Base-by-base conservation (phyloP, 2,329 filamentous ascomycete genomes). In the Aspergillus puulaauensis region DNA sequence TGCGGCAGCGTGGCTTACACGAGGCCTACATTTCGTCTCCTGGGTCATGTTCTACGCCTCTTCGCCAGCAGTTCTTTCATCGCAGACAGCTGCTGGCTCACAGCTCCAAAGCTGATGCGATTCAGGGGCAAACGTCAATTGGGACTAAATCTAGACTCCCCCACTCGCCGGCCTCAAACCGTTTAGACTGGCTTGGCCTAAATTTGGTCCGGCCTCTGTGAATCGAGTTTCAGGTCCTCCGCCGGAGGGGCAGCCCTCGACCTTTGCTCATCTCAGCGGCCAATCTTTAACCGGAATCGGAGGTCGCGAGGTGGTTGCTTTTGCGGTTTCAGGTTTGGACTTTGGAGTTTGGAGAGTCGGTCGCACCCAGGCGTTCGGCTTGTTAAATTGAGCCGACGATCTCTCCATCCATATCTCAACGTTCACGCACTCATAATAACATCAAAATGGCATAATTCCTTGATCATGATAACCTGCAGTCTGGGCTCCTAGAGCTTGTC, bases 41-140 rank as follows among this genome's bases (percentile, higher is more conserved):
- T n/a, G 6, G 35, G 27, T 48, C 37, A 3, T 31, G 3, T 33
- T 23, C 46, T 48, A 21, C 46, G 27, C 5, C 46, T 37, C 33
- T 49, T 23, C 31, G 31, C n/a, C 27, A 4, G 4, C 15, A 31
- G 12, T 11, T n/a, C 19, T 46, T 31, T 15, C 23, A 12, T 27
- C 14, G 24, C 44, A 27, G 27, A 48, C n/a, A 48, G 45, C 45
- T 48, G 27, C n/a, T 8, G 27, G 17, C 44, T 27, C 14, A 3
- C 12, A 44, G 48, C 45, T 58, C 24, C 44, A 27, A 31, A 44
- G 44, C 45, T 58, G 51, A 54, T 44, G 33, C 23, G 54, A 54
- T 51, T 57, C 41, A 40, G 54, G 54, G 43, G 58, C 48, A 52
- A 53, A 46, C 41, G 50, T 52, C 50, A 52, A 44, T 31, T 39